These are phyloP conservation scores for Microascus cirrosus DNA, from an alignment of 2,329 filamentous ascomycete genomes.

Conservation along the genomic window DNA sequence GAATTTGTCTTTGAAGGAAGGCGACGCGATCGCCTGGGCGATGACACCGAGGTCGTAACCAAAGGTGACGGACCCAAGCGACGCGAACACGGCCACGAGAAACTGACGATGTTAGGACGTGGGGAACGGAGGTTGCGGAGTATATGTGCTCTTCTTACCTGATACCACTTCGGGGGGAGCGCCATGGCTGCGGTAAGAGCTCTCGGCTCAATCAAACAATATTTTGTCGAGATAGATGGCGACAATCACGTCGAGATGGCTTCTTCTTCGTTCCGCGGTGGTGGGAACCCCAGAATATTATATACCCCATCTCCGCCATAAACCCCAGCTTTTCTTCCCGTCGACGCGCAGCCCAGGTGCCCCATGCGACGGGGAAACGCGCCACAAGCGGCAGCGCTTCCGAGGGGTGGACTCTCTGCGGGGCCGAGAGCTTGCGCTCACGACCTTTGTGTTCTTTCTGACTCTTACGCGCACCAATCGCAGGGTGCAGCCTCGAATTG, in stretches of 20 bases:
- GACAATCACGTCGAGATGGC: background rate
- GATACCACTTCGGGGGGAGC: constrained; percentile 4
- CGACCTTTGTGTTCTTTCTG: background rate
- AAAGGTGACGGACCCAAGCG: constrained; percentile 41
- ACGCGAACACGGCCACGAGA: constrained; percentile 42
- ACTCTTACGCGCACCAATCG: background rate
- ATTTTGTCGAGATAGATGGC: background rate
- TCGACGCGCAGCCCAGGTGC: background rate
- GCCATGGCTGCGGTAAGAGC: background rate
- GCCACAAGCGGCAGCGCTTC: background rate
- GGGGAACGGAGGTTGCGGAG: background rate
- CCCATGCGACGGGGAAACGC: background rate
- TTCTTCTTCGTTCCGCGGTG: background rate
- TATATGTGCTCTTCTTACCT: background rate
- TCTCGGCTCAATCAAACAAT: background rate
- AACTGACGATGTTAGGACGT: constrained; percentile 20
- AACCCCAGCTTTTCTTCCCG: background rate
- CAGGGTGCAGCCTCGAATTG: background rate
- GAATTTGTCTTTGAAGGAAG: constrained; percentile 21
- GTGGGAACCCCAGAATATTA: background rate
- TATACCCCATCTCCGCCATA: background rate
- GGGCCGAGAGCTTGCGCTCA: background rate
- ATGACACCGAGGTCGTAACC: constrained; percentile 46
- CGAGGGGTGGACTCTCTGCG: background rate
- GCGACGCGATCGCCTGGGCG: constrained; percentile 38